phyloP scores from a whole-genome alignment of 2,329 filamentous ascomycete species.

The Cladosporium sp. region DNA sequence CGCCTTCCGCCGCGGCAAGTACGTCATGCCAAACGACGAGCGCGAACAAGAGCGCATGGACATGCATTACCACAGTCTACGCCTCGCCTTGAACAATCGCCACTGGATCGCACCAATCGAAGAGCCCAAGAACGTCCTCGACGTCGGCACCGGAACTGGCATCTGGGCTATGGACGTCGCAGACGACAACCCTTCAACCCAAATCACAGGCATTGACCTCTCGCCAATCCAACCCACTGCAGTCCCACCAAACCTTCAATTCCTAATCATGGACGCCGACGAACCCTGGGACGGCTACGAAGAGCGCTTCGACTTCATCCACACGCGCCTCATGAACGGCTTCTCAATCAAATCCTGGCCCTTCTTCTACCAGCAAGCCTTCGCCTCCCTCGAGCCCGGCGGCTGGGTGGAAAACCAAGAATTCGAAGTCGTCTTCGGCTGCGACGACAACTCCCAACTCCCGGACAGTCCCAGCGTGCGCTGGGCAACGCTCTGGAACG shows the following conservation, averaged over 20 bases:
- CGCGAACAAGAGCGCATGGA: constrained; percentile 29
- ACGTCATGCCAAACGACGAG: constrained; percentile 33
- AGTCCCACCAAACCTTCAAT: constrained; percentile 29
- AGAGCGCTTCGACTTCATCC: constrained; percentile 33
- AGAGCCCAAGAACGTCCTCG: constrained; percentile 21
- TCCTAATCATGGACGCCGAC: constrained; percentile 29
- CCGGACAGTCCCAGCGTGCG: constrained; percentile 25
- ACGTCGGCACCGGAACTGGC: constrained; percentile 29
- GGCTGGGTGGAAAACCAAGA: constrained; percentile 46
- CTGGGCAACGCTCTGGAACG: constrained; percentile 28
- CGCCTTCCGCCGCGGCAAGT: constrained; percentile 24
- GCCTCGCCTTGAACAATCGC: constrained; percentile 21
- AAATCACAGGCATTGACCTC: constrained; percentile 31
- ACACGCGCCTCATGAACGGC: constrained; percentile 31
- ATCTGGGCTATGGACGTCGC: constrained; percentile 39
- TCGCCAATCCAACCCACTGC: constrained; percentile 32
- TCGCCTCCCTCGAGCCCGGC: constrained; percentile 32
- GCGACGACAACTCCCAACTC: constrained; percentile 37
- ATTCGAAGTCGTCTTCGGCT: constrained; percentile 30
- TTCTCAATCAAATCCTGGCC: constrained; percentile 32
- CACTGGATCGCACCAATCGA: constrained; percentile 22
- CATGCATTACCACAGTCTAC: constrained; percentile 25
- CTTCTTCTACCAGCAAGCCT: constrained; percentile 30
- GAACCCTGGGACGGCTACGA: constrained; percentile 26
- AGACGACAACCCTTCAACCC: constrained; percentile 27